Evolutionary conservation across 73 alveolate species (phyloP), one percentile per base, ranked within the genome.

Genomic region (Durusdinium trenchii): DNA sequence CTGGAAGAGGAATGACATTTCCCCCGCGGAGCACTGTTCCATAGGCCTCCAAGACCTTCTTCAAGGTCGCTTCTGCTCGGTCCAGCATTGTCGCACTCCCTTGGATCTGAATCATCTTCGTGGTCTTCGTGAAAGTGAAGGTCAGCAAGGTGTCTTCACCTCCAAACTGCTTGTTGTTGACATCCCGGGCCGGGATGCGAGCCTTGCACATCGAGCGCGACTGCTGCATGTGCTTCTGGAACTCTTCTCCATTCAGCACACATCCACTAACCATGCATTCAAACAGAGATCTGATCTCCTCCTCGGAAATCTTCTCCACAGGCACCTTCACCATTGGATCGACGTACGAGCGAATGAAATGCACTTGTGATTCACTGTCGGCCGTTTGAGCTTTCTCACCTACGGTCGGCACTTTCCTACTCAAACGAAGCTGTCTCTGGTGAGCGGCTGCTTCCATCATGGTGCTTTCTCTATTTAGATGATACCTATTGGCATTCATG

Each of bases 41-140:
- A 45, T 83, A 83, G 76, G 43, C 94, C 26, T 32, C 32, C 94
- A 83, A 0, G 28, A 83, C 94, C 2, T 30, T 51, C 79, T 30
- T 51, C 52, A 83, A 7, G 50, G 26, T 48, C 76, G 48, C 76
- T 30, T 51, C 94, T 0, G 94, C 43, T 40, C 38, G 30, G 51
- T 83, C 94, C 36, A 83, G 48, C 7, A 83, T 51, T 10, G 51
- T 23, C 26, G 94, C 94, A n/a, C 94, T n/a, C 38, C 76, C 75
- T 52, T 83, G 94, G 32, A 83, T 38, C 76, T 83, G 94, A 6
- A 83, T 51, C 94, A 83, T 83, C 76, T 83, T 83, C 46, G 94
- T 83, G 54, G 71, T 50, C 76, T 83, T 83, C 26, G 94, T 79
- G 75, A 50, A 83, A 36, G 51, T n/a, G 42, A 83, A n/a, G 38